phyloP scores from a whole-genome alignment of 805 yeast species.

The Metschnikowia kunwiensis region DNA sequence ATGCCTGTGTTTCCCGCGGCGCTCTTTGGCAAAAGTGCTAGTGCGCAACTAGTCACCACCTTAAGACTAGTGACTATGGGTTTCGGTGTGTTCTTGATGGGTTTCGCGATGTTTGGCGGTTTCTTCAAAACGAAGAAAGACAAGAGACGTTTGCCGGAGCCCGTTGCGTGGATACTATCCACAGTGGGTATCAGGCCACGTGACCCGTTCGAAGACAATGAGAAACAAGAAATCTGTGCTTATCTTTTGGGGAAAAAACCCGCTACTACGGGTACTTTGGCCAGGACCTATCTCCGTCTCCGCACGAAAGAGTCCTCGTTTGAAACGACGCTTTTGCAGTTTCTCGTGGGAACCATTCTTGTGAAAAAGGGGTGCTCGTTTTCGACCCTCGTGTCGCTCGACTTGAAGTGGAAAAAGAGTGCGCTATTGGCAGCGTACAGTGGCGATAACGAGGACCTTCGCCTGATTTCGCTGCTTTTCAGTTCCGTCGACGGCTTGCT shows the following conservation, averaged over 20 bases:
- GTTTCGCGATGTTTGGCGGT: not conserved
- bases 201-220: constrained; percentile 1
- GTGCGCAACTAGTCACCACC: not conserved
- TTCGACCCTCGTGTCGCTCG: constrained; percentile 20
- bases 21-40: not conserved
- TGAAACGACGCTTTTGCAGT: constrained; percentile 32
- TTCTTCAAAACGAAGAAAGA: not conserved
- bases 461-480: constrained; percentile 24
- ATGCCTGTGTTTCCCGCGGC: constrained; percentile 33
- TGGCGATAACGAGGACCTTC: constrained; percentile 24
- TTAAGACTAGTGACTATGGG: constrained; percentile 1
- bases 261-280: constrained; percentile 16
- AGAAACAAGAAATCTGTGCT: constrained; percentile 16
- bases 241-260: constrained; percentile 20
- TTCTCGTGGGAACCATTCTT: constrained; percentile 29
- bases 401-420: constrained; percentile 25
- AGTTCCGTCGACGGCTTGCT: constrained; percentile 31
- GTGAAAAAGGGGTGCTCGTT: constrained; percentile 21
- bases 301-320: constrained; percentile 29
- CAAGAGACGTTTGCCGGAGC: not conserved
- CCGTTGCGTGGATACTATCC: constrained; percentile 1
- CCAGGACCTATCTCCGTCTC: constrained; percentile 28
- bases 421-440: constrained; percentile 30
- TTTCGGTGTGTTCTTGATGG: constrained; percentile 5
- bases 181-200: constrained; percentile 4